Evolutionary conservation across 2,329 filamentous ascomycete genomes (phyloP).

Genomic region (Fusarium beomiforme): DNA sequence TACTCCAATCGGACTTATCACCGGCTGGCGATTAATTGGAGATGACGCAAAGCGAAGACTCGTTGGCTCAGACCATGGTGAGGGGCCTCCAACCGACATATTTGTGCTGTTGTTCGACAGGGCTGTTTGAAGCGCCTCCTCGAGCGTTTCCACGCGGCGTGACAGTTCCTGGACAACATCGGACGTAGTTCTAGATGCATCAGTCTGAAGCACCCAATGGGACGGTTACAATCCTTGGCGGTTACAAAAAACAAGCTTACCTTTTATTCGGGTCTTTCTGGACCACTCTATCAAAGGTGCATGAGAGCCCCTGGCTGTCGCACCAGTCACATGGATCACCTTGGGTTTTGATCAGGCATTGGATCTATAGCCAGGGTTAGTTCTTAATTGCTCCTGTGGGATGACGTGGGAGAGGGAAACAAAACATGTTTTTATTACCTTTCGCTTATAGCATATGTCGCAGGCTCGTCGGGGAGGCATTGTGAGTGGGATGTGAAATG

Average conservation of each 20-base stretch:
- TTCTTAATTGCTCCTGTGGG: background rate
- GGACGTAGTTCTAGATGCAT: conserved; percentile 15
- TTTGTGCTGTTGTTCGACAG: conserved; percentile 5
- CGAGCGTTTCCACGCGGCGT: conserved; percentile 30
- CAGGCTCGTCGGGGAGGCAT: conserved; percentile 36
- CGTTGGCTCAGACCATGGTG: conserved; percentile 11
- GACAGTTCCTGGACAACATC: conserved; percentile 35
- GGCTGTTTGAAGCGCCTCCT: conserved; percentile 25
- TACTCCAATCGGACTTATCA: conserved; percentile 11
- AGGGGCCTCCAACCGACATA: conserved; percentile 5
- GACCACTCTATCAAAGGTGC: conserved; percentile 37
- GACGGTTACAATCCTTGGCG: background rate
- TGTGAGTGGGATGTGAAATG: background rate
- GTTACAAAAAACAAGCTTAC: background rate
- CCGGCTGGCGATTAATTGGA: background rate
- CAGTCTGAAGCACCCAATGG: conserved; percentile 4
- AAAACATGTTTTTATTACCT: conserved; percentile 15
- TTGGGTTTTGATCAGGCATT: conserved; percentile 31
- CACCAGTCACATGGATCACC: conserved; percentile 38
- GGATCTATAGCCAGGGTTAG: conserved; percentile 24
- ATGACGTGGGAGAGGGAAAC: background rate
- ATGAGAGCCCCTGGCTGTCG: conserved; percentile 29
- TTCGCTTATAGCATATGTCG: conserved; percentile 35
- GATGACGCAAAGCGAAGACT: conserved; percentile 2
- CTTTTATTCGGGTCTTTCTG: conserved; percentile 33